Percentiles rank a stretch among this genome's conserved stretches.
Evolutionary conservation across 2,329 filamentous ascomycete genomes (phyloP).

Genomic region (Sphaceloma murrayae): DNA sequence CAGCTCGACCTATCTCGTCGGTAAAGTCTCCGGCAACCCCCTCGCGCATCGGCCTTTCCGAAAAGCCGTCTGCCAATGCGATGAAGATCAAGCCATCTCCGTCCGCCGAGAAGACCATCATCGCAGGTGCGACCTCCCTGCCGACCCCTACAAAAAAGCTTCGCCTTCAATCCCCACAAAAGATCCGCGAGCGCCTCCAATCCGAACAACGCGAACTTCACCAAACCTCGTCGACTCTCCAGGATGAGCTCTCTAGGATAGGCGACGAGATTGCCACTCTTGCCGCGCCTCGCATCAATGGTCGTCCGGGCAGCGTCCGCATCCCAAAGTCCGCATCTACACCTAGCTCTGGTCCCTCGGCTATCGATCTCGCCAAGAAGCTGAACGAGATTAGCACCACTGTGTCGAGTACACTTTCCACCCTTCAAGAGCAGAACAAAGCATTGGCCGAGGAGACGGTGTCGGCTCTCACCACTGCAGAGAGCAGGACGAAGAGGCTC

Average conservation of each 20-base stretch:
- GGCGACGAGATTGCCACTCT: slow-evolving; percentile 62
- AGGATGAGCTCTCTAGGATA: slow-evolving; percentile 69
- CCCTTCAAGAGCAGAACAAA: slow-evolving; percentile 52
- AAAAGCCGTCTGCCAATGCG: slow-evolving; percentile 41
- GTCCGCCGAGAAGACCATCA: slow-evolving; percentile 23
- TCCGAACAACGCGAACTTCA: slow-evolving; percentile 67
- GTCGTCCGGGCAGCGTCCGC: slow-evolving; percentile 34
- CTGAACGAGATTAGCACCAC: slow-evolving; percentile 59
- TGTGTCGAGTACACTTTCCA: slow-evolving; percentile 50
- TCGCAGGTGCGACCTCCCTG: slow-evolving; percentile 32
- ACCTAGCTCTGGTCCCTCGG: slow-evolving; percentile 18
- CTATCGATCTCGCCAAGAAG: slow-evolving; percentile 44
- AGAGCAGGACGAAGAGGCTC: slow-evolving; percentile 69
- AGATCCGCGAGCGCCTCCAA: slow-evolving; percentile 71
- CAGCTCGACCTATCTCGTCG: slow-evolving; percentile 27
- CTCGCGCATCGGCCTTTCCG: slow-evolving; percentile 40
- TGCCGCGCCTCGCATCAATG: slow-evolving; percentile 30
- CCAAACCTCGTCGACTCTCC: slow-evolving; percentile 58
- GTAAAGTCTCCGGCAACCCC: slow-evolving; percentile 33
- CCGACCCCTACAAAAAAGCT: slow-evolving; percentile 48
- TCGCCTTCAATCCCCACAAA: slow-evolving; percentile 53
- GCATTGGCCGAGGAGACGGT: slow-evolving; percentile 62
- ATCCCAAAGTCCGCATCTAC: slow-evolving; percentile 23
- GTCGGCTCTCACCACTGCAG: slow-evolving; percentile 59
- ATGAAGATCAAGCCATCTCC: slow-evolving; percentile 56